Evolutionary conservation across 805 yeast genomes (phyloP).

Genomic region (Yarrowia porcina): DNA sequence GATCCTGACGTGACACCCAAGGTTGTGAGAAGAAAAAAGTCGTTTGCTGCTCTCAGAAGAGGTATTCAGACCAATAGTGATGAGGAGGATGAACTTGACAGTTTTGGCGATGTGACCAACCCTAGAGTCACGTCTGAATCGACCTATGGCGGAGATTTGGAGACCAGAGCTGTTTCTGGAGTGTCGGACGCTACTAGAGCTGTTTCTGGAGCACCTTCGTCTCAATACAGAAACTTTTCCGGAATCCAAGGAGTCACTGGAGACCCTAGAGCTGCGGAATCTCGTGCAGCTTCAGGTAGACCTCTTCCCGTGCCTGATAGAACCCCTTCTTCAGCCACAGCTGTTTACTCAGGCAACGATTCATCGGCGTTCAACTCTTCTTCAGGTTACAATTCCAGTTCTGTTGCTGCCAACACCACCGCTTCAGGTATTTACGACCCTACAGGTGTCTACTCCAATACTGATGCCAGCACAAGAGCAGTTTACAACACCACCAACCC

Average conservation of each 20-base stretch:
- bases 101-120: not conserved
- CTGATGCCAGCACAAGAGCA: not conserved
- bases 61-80: constrained; percentile 31
- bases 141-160: not conserved
- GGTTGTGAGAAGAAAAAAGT: constrained; percentile 7
- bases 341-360: constrained; percentile 1
- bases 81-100: constrained; percentile 29
- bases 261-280: not conserved
- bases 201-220: not conserved
- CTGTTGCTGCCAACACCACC: constrained; percentile 3
- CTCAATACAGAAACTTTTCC: not conserved
- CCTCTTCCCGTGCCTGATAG: not conserved
- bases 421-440: constrained; percentile 1
- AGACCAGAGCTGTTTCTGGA: not conserved
- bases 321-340: not conserved
- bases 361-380: not conserved
- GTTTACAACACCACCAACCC: not conserved
- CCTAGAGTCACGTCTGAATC: not conserved
- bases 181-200: not conserved
- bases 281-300: not conserved
- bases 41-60: constrained; percentile 27
- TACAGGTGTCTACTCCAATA: not conserved
- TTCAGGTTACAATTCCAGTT: not conserved
- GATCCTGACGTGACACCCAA: constrained; percentile 9
- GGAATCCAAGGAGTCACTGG: constrained; percentile 4